phyloP scores from a whole-genome alignment of 163 green algal species.

The Dunaliella salina region DNA sequence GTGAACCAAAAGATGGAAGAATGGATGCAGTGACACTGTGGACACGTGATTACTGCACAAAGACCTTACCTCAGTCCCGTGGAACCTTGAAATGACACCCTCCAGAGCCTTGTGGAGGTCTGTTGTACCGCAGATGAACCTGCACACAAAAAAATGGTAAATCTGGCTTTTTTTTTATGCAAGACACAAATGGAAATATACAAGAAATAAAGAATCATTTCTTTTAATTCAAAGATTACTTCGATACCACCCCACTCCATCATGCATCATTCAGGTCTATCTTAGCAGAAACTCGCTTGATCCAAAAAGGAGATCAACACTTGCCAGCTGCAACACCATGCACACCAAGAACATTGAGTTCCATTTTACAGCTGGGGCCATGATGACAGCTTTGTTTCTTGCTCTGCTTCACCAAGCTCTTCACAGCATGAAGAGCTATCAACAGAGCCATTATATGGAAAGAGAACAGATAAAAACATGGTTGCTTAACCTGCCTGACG shows the following conservation, averaged over 20 bases:
- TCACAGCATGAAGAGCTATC: not conserved
- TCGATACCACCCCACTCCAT: no score
- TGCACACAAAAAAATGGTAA: not conserved
- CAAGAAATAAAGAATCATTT: no score
- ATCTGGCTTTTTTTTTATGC: no score
- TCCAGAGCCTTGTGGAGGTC: not conserved
- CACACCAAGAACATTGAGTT: no score
- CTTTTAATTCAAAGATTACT: no score
- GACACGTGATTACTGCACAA: not conserved
- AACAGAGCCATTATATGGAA: not conserved
- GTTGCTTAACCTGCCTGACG: conserved; percentile 25
- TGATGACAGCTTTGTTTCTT: not conserved
- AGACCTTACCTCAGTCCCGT: not conserved
- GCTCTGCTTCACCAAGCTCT: no score
- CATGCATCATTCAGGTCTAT: no score
- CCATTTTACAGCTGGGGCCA: no score
- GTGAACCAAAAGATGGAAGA: not conserved
- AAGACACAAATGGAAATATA: no score
- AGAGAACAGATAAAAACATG: not conserved
- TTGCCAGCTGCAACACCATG: no score
- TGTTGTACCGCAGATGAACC: not conserved
- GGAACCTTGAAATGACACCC: not conserved
- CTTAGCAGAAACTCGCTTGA: no score
- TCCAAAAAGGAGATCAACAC: no score
- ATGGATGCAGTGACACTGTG: not conserved